These are phyloP conservation scores for Rhodotorula sp. DNA, from an alignment of 1,284 basidiomycete species.

Conservation along the genomic window DNA sequence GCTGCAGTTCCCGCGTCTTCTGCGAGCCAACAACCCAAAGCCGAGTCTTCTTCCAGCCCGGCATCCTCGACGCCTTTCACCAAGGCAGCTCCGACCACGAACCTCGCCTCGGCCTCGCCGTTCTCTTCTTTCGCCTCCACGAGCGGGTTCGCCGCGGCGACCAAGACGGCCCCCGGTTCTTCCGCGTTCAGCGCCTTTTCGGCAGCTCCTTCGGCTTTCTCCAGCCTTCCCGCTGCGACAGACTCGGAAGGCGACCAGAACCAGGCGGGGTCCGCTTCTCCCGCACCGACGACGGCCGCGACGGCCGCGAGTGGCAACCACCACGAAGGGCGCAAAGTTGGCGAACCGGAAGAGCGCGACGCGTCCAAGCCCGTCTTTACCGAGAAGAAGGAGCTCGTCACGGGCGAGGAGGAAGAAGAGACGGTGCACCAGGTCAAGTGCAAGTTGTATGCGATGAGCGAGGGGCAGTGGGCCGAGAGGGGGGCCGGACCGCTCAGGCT, in stretches of 20 bases:
- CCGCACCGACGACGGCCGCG: not conserved
- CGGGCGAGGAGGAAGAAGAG: constrained; percentile 45
- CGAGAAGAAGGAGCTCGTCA: constrained; percentile 35
- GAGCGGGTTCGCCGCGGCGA: constrained; percentile 29
- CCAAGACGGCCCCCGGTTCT: not conserved
- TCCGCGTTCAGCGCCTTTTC: constrained; percentile 24
- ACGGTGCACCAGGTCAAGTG: constrained; percentile 37
- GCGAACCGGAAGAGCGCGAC: constrained; percentile 14
- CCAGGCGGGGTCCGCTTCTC: not conserved
- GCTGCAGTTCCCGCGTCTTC: not conserved
- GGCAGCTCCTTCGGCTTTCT: constrained; percentile 24
- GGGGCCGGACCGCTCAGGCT: constrained; percentile 42
- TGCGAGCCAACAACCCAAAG: not conserved
- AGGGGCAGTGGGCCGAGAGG: constrained; percentile 42
- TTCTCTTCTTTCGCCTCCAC: constrained; percentile 35
- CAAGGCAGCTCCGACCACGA: constrained; percentile 21
- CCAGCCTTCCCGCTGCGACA: constrained; percentile 16
- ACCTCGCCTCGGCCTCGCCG: constrained; percentile 25
- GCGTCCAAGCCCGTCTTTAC: constrained; percentile 24
- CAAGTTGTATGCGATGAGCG: constrained; percentile 44
- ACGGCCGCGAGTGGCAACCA: not conserved
- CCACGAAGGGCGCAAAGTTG: constrained; percentile 13
- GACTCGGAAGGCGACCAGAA: not conserved
- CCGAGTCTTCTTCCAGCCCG: not conserved
- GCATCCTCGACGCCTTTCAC: constrained; percentile 14